Percentiles rank a stretch among this genome's conserved stretches.
These are phyloP conservation scores for Lactarius indigo DNA, from an alignment of 768 basidiomycete species.

Conservation along the genomic window DNA sequence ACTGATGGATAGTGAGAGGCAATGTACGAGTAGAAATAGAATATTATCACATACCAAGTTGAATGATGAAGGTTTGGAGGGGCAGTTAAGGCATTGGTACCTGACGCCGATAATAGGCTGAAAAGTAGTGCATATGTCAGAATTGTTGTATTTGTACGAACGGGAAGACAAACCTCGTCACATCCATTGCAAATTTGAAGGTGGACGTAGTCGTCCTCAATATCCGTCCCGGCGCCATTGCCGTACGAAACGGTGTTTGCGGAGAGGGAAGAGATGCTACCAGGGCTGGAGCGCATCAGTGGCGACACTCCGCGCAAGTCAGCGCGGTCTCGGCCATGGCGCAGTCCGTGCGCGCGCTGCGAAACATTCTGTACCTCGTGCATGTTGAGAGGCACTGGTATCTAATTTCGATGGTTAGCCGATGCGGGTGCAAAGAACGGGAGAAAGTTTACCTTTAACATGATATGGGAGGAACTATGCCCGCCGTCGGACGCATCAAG, in stretches of 20 bases:
- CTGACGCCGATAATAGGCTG: constrained; percentile 74
- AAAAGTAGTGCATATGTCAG: neutral
- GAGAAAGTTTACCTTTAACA: constrained; percentile 74
- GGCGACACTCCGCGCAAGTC: constrained; percentile 7
- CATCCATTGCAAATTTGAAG: constrained; percentile 24
- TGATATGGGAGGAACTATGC: constrained; percentile 81
- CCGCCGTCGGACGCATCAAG: constrained; percentile 73
- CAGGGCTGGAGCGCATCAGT: constrained; percentile 21
- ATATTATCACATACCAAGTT: constrained; percentile 58
- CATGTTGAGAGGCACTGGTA: constrained; percentile 77
- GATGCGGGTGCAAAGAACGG: neutral
- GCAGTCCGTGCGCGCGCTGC: constrained; percentile 19
- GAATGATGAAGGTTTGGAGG: constrained; percentile 65
- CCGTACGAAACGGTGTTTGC: constrained; percentile 13
- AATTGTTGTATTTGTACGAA: neutral
- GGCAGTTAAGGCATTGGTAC: constrained; percentile 89
- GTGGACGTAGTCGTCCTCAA: constrained; percentile 13
- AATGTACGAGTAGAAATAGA: neutral
- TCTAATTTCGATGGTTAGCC: constrained; percentile 44
- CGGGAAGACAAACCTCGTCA: constrained; percentile 4
- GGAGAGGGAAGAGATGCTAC: constrained; percentile 20
- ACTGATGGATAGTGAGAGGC: constrained; percentile 43
- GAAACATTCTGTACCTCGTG: constrained; percentile 62
- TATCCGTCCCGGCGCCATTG: neutral
- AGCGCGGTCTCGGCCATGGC: constrained; percentile 11